These are phyloP conservation scores for Populus hybrid DNA, from an alignment of 441 rosid genomes.

Conservation along the genomic window DNA sequence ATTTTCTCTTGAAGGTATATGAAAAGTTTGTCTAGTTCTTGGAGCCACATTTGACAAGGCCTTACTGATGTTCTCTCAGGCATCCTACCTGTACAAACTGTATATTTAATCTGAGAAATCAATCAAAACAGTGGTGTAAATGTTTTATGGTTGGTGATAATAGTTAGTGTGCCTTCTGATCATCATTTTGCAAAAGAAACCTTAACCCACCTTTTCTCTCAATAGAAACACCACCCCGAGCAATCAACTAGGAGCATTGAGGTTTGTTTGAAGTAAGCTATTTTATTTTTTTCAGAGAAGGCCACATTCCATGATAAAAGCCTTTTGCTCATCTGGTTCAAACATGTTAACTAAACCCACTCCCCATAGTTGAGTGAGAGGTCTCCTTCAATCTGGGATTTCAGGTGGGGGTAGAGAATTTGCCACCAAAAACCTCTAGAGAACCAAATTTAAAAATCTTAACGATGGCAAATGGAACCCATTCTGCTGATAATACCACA, in stretches of 20 bases:
- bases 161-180: background rate
- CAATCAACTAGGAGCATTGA: background rate
- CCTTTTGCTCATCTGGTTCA: background rate
- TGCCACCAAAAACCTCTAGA: background rate
- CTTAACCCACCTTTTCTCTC: background rate
- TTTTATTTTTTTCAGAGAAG: background rate
- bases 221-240: background rate
- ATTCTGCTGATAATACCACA: background rate
- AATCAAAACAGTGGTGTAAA: background rate
- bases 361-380: background rate
- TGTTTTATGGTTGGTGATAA: background rate
- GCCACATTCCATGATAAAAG: background rate
- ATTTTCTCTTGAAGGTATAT: background rate
- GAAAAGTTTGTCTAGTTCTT: slow-evolving; percentile 2
- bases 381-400: background rate
- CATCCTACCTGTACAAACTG: background rate
- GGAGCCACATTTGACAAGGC: background rate
- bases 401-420: background rate
- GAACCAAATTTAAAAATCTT: background rate
- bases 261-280: background rate
- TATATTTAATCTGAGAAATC: background rate
- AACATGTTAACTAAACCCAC: background rate
- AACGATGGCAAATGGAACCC: background rate
- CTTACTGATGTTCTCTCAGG: background rate
- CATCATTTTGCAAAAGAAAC: background rate